Evolutionary conservation across 2,329 filamentous ascomycete genomes (phyloP), one percentile per base, ranked within the genome.

Genomic region (Penicillium polonicum): DNA sequence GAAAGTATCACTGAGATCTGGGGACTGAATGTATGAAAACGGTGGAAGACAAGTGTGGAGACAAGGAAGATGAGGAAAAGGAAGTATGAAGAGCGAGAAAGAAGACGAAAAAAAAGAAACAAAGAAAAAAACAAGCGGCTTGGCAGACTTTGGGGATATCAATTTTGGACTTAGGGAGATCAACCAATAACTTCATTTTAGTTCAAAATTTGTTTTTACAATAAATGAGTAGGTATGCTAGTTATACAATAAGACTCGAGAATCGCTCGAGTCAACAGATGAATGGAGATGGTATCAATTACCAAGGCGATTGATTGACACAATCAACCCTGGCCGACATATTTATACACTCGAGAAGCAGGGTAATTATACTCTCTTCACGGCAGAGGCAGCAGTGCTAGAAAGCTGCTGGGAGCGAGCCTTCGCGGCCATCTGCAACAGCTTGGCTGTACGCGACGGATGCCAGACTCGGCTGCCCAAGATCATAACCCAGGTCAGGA

Each of bases 401-500:
- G 68, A 64, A 5, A 68, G 45, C 36, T 70, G 61, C 49, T 71
- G 70, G 27, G 67, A 60, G 42, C 67, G 71, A 45, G 69, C 70
- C 60, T 76, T 77, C n/a, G 62, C 66, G n/a, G 73, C 74, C 69
- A 76, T 72, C 61, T 77, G 74, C 51, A 92, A 76, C 59, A 90
- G 70, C 53, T 79, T 82, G 49, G 88, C 75, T 1, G 86, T 86
- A 31, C 85, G 79, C 64, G 82, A 85, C 1, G 91, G 90, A 52
- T 92, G 81, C 77, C 89, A 90, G 55, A 95, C 76, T 41, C 91
- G 83, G 67, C 88, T 91, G 12, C 90, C 90, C 38, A 97, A 79
- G 1, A 97, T 83, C 23, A 96, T 79, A 0, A 88, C 88, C 44
- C 91, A 91, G 0, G 91, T 95, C 60, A 99, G 78, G 21, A 99